Base-by-base conservation (phyloP, 1,284 basidiomycete species). In the Trichosporon sp. region DNA sequence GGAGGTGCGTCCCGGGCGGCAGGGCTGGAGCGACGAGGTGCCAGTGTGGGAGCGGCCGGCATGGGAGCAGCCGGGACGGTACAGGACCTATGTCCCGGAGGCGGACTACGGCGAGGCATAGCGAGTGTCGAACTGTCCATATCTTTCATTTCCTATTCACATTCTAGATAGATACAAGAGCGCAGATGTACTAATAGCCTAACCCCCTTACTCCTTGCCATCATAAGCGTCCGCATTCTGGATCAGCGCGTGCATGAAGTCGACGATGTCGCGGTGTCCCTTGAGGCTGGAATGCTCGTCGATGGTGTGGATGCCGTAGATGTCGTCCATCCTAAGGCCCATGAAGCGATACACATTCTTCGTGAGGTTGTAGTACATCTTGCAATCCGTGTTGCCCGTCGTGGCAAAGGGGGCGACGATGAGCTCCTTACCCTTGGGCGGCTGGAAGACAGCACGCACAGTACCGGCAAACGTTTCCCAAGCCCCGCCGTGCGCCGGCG, bases 1-100 rank as follows among this genome's bases (percentile, higher is more conserved):
- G 76, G 92, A 93, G 78, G 88, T 92, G 66, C 86, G 76, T 84
- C 51, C 83, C 1, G 68, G 64, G 1, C 21, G 48, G 54, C 38
- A 19, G n/a, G 31, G 56, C 11, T 26, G 7, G 31, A 43, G 19
- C 5, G 61, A 59, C 1, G 35, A 67, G 16, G 66, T 46, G 16
- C 59, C 66, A 21, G 67, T 46, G 5, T 19, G n/a, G 21, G 69
- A 67, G n/a, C 63, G 54, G 37, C 63, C 54, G 8, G 72, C 72
- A 11, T 75, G 74, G 74, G 70, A 75, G 70, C 61, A 61, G 11
- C 70, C 71, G 2, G 74, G 74, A 38, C 21, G 74, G 51, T 75
- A 75, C 51, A 70, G 65, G 11, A 64, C 68, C 35, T 75, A 75
- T 19, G 59, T 65, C 14, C 38, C 71, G 2, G 69, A 66, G 3